These are phyloP conservation scores for Diplotaxis tenuifolia DNA, from an alignment of 345 rosid species.

Conservation along the genomic window DNA sequence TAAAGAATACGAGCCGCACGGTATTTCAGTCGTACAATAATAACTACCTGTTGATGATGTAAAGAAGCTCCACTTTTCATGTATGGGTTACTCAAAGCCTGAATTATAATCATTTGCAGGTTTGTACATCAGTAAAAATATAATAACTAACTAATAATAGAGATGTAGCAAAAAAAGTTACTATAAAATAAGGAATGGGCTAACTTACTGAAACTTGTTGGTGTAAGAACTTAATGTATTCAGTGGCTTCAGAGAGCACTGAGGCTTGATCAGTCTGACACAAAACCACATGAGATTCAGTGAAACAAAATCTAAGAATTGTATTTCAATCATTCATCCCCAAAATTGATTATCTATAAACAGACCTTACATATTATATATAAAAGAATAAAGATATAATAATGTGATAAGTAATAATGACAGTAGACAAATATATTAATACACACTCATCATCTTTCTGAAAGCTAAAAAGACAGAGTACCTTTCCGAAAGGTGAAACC, in stretches of 20 bases:
- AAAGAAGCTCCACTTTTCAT: constrained; percentile 83
- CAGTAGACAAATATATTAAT: constrained; percentile 35
- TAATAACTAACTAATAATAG: constrained; percentile 3
- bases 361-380: background rate
- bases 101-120: constrained; percentile 37
- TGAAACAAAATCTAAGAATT: constrained; percentile 33
- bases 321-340: constrained; percentile 25
- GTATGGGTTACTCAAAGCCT: constrained; percentile 89
- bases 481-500: constrained; percentile 99
- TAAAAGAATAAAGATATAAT: constrained; percentile 9
- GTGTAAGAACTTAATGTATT: constrained; percentile 94
- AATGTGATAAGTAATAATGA: constrained; percentile 30
- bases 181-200: constrained; percentile 22
- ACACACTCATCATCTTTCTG: constrained; percentile 40
- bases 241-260: constrained; percentile 96
- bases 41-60: constrained; percentile 68
- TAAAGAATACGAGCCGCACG: constrained; percentile 22
- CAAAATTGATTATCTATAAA: background rate
- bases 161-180: background rate
- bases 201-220: constrained; percentile 81
- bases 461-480: constrained; percentile 40
- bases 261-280: constrained; percentile 98
- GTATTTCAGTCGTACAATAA: constrained; percentile 19
- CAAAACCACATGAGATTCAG: constrained; percentile 40
- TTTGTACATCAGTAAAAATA: constrained; percentile 30